A percentile compares a stretch with the other conserved stretches of the same genome.
These are phyloP conservation scores for Neurospora sp. DNA, from an alignment of 495 filamentous ascomycete genomes.

Conservation along the genomic window DNA sequence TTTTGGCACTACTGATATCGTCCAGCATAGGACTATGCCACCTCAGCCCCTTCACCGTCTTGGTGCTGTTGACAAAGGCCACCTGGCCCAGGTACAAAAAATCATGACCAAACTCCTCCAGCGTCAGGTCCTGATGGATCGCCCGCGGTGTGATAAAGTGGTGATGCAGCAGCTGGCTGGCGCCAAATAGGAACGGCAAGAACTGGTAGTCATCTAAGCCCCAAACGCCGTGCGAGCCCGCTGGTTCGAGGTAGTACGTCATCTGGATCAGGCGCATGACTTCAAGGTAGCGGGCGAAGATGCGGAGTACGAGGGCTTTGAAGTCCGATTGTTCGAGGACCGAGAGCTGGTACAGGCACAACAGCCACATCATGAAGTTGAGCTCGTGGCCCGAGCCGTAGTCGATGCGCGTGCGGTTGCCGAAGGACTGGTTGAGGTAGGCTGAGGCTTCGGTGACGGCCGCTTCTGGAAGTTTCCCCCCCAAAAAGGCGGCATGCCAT, in stretches of 20 bases:
- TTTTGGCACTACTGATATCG: conserved; percentile 87
- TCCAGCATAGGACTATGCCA: conserved; percentile 99
- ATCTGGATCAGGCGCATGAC: conserved; percentile 76
- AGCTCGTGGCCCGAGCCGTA: conserved; percentile 96
- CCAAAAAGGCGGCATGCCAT: conserved; percentile 49
- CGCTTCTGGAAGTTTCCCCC: conserved; percentile 16
- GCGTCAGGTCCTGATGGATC: conserved; percentile 74
- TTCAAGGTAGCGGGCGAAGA: conserved; percentile 72
- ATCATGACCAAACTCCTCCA: conserved; percentile 76
- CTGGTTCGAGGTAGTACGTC: conserved; percentile 91
- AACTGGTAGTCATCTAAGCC: conserved; percentile 98
- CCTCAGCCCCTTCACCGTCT: conserved; percentile 87
- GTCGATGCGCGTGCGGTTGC: conserved; percentile 81
- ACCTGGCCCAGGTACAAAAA: conserved; percentile 90
- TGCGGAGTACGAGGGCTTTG: conserved; percentile 55
- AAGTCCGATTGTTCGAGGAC: conserved; percentile 57
- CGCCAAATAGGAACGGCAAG: conserved; percentile 88
- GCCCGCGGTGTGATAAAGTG: conserved; percentile 75
- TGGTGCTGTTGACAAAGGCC: conserved; percentile 86
- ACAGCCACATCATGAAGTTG: conserved; percentile 89
- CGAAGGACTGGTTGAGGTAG: conserved; percentile 76
- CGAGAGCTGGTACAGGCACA: conserved; percentile 76
- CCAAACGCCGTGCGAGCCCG: conserved; percentile 93
- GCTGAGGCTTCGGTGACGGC: conserved; percentile 61
- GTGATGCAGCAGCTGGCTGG: conserved; percentile 79